phyloP scores from a whole-genome alignment of 2,329 filamentous ascomycete species.

The Sporothrix pseudoabietina region DNA sequence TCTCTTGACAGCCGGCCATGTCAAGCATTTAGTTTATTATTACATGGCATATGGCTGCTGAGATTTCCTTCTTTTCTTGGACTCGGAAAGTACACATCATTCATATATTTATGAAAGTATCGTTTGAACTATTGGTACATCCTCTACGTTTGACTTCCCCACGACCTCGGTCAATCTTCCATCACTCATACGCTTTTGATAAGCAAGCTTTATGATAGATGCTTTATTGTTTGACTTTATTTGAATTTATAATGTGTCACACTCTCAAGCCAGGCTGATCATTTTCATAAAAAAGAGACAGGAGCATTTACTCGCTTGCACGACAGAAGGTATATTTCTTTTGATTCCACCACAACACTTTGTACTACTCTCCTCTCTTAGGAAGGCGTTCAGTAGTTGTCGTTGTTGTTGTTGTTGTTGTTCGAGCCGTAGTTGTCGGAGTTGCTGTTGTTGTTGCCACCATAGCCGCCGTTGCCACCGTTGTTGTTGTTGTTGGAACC shows the following conservation, averaged over 20 bases:
- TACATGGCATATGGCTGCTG: no score
- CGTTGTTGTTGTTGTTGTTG: constrained; percentile 18
- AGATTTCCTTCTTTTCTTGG: no score
- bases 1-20: not conserved
- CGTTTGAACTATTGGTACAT: not conserved
- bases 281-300: not conserved
- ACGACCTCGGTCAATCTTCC: not conserved
- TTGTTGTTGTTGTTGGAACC: constrained; percentile 24
- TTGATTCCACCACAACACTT: not conserved
- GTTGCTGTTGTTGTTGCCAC: constrained; percentile 26
- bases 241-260: not conserved
- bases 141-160: not conserved
- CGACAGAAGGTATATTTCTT: not conserved
- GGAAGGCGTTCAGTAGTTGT: not conserved
- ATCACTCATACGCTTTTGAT: not conserved
- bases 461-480: constrained; percentile 11
- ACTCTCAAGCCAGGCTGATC: not conserved
- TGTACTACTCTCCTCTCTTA: no score
- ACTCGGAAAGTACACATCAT: no score
- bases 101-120: no score
- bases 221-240: not conserved
- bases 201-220: not conserved
- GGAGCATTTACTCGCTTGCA: not conserved
- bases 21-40: no score
- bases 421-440: constrained; percentile 2